Evolutionary conservation across 495 filamentous ascomycete species (phyloP).

Genomic region (Trichoderma orchidacearum): DNA sequence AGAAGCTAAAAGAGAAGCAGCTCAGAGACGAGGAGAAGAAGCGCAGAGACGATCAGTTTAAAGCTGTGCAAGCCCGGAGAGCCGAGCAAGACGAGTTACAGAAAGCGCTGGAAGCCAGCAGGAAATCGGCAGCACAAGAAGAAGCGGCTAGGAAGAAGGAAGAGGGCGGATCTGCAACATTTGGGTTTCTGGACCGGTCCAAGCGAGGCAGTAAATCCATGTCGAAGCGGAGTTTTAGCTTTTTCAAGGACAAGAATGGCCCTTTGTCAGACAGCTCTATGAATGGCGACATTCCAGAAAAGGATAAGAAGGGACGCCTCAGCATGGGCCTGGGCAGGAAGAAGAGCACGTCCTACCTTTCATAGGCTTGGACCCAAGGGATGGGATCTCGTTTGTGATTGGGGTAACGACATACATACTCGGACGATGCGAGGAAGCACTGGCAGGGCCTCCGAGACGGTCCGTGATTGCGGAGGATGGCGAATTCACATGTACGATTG

Average conservation of each 20-base stretch:
- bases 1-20: constrained; percentile 49
- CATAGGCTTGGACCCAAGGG: neutral
- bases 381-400: neutral
- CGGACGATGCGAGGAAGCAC: neutral
- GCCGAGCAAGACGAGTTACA: constrained; percentile 24
- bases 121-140: constrained; percentile 25
- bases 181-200: constrained; percentile 22
- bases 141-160: constrained; percentile 22
- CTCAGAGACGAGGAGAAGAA: constrained; percentile 46
- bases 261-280: constrained; percentile 12
- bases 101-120: constrained; percentile 29
- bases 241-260: constrained; percentile 21
- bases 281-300: constrained; percentile 14
- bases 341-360: constrained; percentile 31
- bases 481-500: neutral
- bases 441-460: neutral
- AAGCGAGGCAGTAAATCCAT: constrained; percentile 22
- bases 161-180: constrained; percentile 6
- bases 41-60: constrained; percentile 18
- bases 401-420: neutral
- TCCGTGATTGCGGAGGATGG: neutral
- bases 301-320: constrained; percentile 36
- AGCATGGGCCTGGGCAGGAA: constrained; percentile 45
- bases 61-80: constrained; percentile 18
- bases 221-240: constrained; percentile 34